These are phyloP conservation scores for Baeospora myosura DNA, from an alignment of 1,284 basidiomycete species.

Conservation along the genomic window DNA sequence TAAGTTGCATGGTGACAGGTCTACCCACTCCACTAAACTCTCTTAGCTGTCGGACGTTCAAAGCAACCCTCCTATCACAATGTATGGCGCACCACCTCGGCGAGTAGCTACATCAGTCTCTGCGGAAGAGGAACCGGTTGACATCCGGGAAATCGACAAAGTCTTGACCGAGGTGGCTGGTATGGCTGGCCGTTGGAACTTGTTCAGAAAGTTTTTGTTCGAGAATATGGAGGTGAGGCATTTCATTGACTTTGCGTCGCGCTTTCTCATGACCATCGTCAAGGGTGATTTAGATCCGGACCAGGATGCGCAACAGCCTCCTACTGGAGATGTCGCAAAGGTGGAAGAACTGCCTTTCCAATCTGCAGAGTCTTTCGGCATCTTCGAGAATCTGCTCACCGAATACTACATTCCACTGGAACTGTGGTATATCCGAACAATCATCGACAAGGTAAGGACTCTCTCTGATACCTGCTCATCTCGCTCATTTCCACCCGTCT, in stretches of 20 bases:
- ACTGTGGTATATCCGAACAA: conserved; percentile 84
- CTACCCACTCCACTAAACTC: conserved; percentile 7
- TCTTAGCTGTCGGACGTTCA: conserved; percentile 42
- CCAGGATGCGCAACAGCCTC: conserved; percentile 1
- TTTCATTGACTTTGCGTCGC: neutral
- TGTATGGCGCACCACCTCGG: conserved; percentile 29
- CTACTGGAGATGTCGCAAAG: conserved; percentile 8
- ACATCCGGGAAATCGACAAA: conserved; percentile 87
- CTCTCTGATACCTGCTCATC: conserved; percentile 9
- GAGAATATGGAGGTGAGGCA: conserved; percentile 55
- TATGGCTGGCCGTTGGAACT: conserved; percentile 86
- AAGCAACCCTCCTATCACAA: conserved; percentile 32
- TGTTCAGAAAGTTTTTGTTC: conserved; percentile 84
- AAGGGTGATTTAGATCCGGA: too few species aligned
- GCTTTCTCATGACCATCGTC: too few species aligned
- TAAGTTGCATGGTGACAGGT: conserved; percentile 17
- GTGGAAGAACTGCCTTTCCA: conserved; percentile 27
- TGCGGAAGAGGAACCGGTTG: conserved; percentile 62
- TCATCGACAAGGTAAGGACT: conserved; percentile 72
- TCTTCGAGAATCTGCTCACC: conserved; percentile 65
- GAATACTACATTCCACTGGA: conserved; percentile 87
- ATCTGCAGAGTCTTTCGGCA: conserved; percentile 45
- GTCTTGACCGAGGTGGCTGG: conserved; percentile 80
- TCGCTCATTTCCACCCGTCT: too few species aligned
- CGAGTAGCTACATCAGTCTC: conserved; percentile 26